Conservation (phyloP, 257 asterid genomes). For the Nicotiana benthamiana region DNA sequence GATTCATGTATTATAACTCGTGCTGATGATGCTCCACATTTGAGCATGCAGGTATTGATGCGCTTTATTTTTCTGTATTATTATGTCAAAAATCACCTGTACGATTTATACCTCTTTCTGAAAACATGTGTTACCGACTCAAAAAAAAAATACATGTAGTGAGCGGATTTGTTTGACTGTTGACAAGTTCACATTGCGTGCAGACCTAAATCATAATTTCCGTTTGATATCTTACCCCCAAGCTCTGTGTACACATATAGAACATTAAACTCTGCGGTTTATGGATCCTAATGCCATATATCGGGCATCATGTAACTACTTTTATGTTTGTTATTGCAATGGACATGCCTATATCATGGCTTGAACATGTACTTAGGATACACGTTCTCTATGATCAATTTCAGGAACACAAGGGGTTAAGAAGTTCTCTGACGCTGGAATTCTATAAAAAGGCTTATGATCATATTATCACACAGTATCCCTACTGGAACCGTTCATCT, state of each 20-base stretch:
- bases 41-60: slow-evolving; percentile 56
- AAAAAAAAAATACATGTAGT: too few relatives aligned
- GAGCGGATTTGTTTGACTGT: background rate
- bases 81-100: background rate
- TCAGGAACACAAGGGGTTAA: slow-evolving; percentile 74
- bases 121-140: too few relatives aligned
- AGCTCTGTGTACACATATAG: background rate
- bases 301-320: background rate
- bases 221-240: background rate
- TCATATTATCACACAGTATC: slow-evolving; percentile 61
- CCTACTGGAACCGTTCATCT: slow-evolving; percentile 78
- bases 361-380: background rate
- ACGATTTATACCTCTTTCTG: background rate
- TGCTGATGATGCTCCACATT: slow-evolving; percentile 96
- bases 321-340: background rate
- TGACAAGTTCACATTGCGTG: background rate
- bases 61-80: background rate
- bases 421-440: slow-evolving; percentile 87
- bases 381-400: slow-evolving; percentile 13
- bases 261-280: background rate
- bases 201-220: background rate
- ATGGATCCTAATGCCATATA: background rate
- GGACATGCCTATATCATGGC: background rate
- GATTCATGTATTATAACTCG: slow-evolving; percentile 92
- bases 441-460: slow-evolving; percentile 70